Conservation (phyloP, 1,284 basidiomycete species). For the Ceratobasidium sp. region DNA sequence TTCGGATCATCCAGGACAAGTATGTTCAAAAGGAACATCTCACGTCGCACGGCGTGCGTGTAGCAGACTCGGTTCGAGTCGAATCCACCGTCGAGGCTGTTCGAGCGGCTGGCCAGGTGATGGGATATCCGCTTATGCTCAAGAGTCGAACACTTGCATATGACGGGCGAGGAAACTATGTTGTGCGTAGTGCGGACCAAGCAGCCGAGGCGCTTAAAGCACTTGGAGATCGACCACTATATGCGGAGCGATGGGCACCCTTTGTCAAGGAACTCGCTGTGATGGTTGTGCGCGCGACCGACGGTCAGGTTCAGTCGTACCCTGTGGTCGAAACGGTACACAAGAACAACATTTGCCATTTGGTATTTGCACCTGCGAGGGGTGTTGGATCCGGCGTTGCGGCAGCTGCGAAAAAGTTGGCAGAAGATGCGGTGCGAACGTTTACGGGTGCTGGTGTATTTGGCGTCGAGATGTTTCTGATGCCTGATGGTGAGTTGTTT, state of each 20-base stretch:
- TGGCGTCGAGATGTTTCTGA: conserved; percentile 97
- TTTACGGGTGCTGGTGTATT: conserved; percentile 94
- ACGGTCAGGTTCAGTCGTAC: conserved; percentile 83
- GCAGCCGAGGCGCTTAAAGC: conserved; percentile 69
- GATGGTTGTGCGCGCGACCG: conserved; percentile 89
- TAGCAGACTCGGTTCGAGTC: conserved; percentile 76
- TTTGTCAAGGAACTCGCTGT: conserved; percentile 94
- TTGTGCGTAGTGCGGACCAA: conserved; percentile 65
- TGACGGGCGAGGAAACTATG: conserved; percentile 94
- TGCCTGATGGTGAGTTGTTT: conserved; percentile 73
- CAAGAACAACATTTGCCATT: conserved; percentile 92
- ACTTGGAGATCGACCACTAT: conserved; percentile 73
- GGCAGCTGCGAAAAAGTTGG: conserved; percentile 71
- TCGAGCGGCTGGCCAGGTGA: conserved; percentile 57
- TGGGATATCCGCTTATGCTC: conserved; percentile 94
- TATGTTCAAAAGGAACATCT: conserved; percentile 88
- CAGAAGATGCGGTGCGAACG: conserved; percentile 82
- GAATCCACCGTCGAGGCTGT: conserved; percentile 67
- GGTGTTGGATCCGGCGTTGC: conserved; percentile 60
- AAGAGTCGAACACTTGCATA: conserved; percentile 96
- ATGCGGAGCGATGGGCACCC: conserved; percentile 93
- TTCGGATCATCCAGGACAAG: conserved; percentile 95
- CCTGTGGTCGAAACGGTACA: conserved; percentile 97
- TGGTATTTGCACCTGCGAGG: conserved; percentile 87
- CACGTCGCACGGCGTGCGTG: conserved; percentile 63